Base-by-base conservation (phyloP, 1,284 basidiomycete species). In the Naganishia sp. region DNA sequence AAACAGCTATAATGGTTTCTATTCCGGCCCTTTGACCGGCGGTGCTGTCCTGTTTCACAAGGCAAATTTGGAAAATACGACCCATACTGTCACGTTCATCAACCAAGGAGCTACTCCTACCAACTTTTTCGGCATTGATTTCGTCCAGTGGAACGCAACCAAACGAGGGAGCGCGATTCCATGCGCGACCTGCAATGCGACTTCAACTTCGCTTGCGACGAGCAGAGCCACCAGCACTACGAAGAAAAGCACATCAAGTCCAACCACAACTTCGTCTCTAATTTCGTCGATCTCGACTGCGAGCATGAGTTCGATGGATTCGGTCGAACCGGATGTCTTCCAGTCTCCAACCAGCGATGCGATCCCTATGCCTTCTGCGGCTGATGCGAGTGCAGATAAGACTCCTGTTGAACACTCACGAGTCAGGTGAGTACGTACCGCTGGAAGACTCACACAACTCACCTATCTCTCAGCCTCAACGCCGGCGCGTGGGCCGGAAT, bases 101-200 rank as follows among this genome's bases (percentile, higher is more conserved):
- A 61, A 61, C 21, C 47, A 51, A 51, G 58, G n/a, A 6, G 39
- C 49, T 18, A 17, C 39, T 0, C 35, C 21, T 6, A 42, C 21
- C n/a, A 61, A 61, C 35, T 39, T 51, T 18, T 51, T 61, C 21
- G 58, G 58, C 18, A 41, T 61, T 7, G 58, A 61, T 23, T 61
- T 50, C 18, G 58, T 61, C 21, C 47, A 51, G 35, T 61, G 42
- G 21, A 61, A 61, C 50, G 41, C 31, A 18, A 61, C 58, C 18
- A 25, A n/a, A 18, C 17, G 17, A n/a, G 35, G 32, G 10, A 35
- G 17, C 2, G 17, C 52, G 35, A 17, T 54, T 15, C 52, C 52
- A 10, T 54, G 52, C n/a, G 18, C 52, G 35, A 39, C 52, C 32
- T 54, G 52, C 39, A 54, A n/a, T 21, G 23, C 32, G n/a, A 54